Conservation (phyloP, 2,329 filamentous ascomycete genomes). For the Penicillium sp. region DNA sequence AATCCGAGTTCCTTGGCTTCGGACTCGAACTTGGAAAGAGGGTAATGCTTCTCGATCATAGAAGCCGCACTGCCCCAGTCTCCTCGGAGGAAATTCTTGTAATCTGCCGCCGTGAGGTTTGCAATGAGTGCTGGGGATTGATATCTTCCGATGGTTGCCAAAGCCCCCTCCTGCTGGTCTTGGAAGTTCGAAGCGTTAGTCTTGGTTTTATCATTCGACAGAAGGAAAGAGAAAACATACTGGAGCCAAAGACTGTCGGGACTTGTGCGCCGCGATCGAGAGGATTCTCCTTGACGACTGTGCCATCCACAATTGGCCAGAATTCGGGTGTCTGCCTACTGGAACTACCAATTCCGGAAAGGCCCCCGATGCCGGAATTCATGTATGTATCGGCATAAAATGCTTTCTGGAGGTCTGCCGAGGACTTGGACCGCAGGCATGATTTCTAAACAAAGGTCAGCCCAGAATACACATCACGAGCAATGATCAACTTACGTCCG, state of each 20-base stretch:
- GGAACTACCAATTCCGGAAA: neutral
- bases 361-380: neutral
- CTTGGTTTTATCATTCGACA: neutral
- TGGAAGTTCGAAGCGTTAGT: neutral
- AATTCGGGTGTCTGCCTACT: slow-evolving; percentile 6
- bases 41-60: slow-evolving; percentile 16
- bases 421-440: slow-evolving; percentile 19
- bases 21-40: slow-evolving; percentile 10
- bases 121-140: neutral
- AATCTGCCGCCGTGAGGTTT: slow-evolving; percentile 8
- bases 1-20: neutral
- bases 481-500: neutral
- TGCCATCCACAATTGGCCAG: slow-evolving; percentile 22
- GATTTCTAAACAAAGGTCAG: slow-evolving; percentile 17
- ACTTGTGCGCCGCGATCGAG: slow-evolving; percentile 16
- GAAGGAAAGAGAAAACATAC: slow-evolving; percentile 12
- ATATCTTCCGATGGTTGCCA: neutral
- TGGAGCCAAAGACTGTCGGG: slow-evolving; percentile 23
- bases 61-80: slow-evolving; percentile 18
- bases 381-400: slow-evolving; percentile 6
- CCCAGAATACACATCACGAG: neutral
- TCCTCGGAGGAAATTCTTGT: slow-evolving; percentile 17
- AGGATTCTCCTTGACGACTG: slow-evolving; percentile 18
- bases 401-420: slow-evolving; percentile 12
- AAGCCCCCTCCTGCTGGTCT: neutral